Evolutionary conservation across 2,329 filamentous ascomycete species (phyloP), one percentile per base, ranked within the genome.

Genomic region (Alternaria hordeiaustralica): DNA sequence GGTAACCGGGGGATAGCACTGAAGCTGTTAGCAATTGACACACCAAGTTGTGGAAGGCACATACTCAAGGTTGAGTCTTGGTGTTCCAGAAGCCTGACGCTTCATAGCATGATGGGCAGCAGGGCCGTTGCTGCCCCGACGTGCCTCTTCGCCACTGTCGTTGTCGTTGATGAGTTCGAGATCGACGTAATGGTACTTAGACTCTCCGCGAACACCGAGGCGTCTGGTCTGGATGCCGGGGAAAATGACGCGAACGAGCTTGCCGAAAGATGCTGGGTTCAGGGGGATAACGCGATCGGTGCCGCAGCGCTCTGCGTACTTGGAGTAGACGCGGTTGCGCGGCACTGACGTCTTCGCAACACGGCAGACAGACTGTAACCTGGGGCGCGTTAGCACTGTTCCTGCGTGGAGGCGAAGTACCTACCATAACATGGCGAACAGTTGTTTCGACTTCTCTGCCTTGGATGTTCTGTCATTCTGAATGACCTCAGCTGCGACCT

Each of bases 191-290:
- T 99, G 96, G 79, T 99, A 99, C 79, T 99, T 99, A 13, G 96
- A 99, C 82, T 98, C 95, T 68, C 96, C 96, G 57, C 96, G 89
- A 50, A 98, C 94, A 66, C 96, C 96, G 12, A 99, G 85, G 68
- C 96, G 88, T 63, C 96, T 88, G 30, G 96, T 99, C 81, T 97
- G 95, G 21, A 99, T 90, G 45, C 94, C 95, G 0, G 96, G 95
- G 73, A 98, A 99, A 55, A 99, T 91, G 43, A 99, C 95, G 30
- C 96, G 90, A 33, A 99, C 96, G 46, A 99, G 88, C 81, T 99
- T 99, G 60, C 96, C 96, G 81, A 99, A 99, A 26, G 95, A 98
- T 10, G 96, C 96, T 45, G 96, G 96, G 76, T 99, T 99, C 61
- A 99, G 83, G 10, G 97, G 94, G 1, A 96, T 96, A 43, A 98